phyloP scores from a whole-genome alignment of 768 basidiomycete species.

The Agaricus subrufescens region DNA sequence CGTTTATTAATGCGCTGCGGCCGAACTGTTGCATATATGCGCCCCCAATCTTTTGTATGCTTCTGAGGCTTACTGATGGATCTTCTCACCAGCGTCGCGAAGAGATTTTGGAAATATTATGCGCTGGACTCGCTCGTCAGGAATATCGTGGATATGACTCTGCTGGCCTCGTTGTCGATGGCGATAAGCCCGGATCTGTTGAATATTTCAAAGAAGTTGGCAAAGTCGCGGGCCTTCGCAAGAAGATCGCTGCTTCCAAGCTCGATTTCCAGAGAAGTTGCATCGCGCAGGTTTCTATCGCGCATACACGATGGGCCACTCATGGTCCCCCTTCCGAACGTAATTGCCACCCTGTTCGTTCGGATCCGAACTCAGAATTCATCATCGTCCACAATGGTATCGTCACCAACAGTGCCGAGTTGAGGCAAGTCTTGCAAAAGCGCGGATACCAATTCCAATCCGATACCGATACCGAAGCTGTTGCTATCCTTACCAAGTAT shows the following conservation, averaged over 20 bases:
- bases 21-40: background rate
- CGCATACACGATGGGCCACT: constrained; percentile 99
- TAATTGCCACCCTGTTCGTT: constrained; percentile 95
- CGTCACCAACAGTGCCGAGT: constrained; percentile 89
- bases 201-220: constrained; percentile 97
- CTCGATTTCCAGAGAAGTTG: constrained; percentile 74
- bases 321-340: constrained; percentile 84
- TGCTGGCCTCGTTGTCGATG: constrained; percentile 88
- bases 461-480: constrained; percentile 98
- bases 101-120: constrained; percentile 86
- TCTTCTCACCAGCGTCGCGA: constrained; percentile 66
- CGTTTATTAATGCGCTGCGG: background rate
- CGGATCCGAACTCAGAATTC: constrained; percentile 79
- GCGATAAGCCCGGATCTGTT: constrained; percentile 74
- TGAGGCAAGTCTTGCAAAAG: constrained; percentile 91
- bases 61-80: constrained; percentile 12
- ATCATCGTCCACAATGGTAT: constrained; percentile 98
- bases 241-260: constrained; percentile 71
- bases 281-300: constrained; percentile 90
- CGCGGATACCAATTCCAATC: constrained; percentile 91
- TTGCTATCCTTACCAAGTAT: constrained; percentile 94
- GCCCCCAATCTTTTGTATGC: too few relatives aligned
- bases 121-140: constrained; percentile 86
- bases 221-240: constrained; percentile 90
- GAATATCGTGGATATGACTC: constrained; percentile 99